These are phyloP conservation scores for Mucor velutinosus DNA, from an alignment of 371 early-diverging fungal genomes.

Conservation along the genomic window DNA sequence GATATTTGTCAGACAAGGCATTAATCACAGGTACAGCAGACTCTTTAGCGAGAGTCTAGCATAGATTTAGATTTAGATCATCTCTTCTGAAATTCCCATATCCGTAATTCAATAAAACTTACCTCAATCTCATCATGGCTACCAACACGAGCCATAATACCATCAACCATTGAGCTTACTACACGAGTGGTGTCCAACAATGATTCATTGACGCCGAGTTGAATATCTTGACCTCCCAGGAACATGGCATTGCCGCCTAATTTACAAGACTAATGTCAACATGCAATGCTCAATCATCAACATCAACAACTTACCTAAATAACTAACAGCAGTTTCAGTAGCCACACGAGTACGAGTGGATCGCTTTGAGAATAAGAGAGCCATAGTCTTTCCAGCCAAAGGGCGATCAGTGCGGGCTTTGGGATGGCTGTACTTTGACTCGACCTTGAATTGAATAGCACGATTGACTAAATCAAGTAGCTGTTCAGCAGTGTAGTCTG, in stretches of 20 bases:
- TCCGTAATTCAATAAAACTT: background rate
- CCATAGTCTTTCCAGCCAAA: conserved; percentile 76
- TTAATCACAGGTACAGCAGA: conserved; percentile 93
- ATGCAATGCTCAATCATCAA: background rate
- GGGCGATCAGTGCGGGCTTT: conserved; percentile 54
- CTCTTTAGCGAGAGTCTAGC: conserved; percentile 77
- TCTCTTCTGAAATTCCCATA: background rate
- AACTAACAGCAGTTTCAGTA: conserved; percentile 88
- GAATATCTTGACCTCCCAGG: conserved; percentile 91
- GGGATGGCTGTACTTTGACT: conserved; percentile 41
- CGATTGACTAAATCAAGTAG: conserved; percentile 45
- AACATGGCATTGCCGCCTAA: conserved; percentile 94
- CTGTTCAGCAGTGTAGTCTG: conserved; percentile 51
- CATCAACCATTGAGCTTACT: conserved; percentile 91
- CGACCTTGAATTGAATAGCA: conserved; percentile 49
- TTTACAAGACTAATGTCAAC: background rate
- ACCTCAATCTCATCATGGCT: conserved; percentile 88
- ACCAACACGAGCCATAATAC: conserved; percentile 91
- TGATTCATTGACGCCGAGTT: conserved; percentile 92
- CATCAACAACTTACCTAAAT: conserved; percentile 60
- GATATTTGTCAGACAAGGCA: conserved; percentile 90
- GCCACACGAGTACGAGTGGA: conserved; percentile 96
- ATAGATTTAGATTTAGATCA: conserved; percentile 7
- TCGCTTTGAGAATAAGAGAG: conserved; percentile 90
- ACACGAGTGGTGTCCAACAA: conserved; percentile 88